Base-by-base conservation (phyloP, 805 yeast species). In the Barnettozyma siamensis region DNA sequence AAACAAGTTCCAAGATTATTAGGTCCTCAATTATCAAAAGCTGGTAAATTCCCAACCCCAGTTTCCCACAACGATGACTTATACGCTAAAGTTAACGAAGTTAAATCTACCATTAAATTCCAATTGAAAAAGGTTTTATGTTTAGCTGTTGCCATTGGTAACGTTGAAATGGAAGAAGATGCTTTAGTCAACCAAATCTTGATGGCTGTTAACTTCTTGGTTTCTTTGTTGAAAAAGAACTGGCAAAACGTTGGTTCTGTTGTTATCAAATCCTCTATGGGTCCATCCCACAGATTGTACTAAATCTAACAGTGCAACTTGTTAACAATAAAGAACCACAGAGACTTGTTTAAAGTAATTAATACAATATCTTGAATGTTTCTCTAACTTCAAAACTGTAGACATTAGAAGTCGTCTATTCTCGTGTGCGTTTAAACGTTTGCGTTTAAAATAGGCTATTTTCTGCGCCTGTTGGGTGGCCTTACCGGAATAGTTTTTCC, bases 1-100 rank as follows among this genome's bases (percentile, higher is more conserved):
- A 93, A 93, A 83, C 99, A 93, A 80, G 95, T 93, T 70, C 99
- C 99, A 76, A 93, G 99, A 84, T 82, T 93, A 70, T 82, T 93
- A 70, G 99, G 99, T 79, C 99, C 99, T 73, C 96, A 91, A 75
- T 88, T 93, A 69, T 93, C 99, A 62, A 93, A 93, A 86, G 98
- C 97, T 69, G 99, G 99, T 85, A 93, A 93, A 91, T 93, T 93
- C 96, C 99, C 99, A 75, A 91, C 98, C 72, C 99, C 99, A 76
- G 99, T 93, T 64, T 93, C 99, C 57, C 99, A 93, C 86, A 80
- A 86, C 73, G 99, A 93, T 71, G 99, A 93, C 73, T 82, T 93
- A 70, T 86, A 87, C 83, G 67, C 80, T 60, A 93, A 91, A 87
- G 93, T 93, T 65, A 81, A 76, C 64, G 99, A 93, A 69, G 98